Evolutionary conservation across 495 filamentous ascomycete species (phyloP), one percentile per base, ranked within the genome.

Genomic region (Thermochaetoides thermophila): DNA sequence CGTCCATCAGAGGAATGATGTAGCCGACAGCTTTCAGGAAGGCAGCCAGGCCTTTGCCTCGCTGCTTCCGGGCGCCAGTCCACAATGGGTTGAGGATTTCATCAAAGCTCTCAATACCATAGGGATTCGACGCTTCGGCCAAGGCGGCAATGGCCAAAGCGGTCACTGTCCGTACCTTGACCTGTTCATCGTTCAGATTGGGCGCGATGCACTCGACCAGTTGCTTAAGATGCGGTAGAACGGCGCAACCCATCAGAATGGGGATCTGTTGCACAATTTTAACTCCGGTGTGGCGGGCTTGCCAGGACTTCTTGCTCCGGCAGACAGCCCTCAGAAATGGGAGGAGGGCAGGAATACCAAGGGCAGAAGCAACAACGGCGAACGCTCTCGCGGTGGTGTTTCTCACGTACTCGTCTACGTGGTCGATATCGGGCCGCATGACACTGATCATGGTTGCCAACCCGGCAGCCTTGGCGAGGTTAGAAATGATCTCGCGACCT

Each of bases 231-330:
- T 99, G 87, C 21, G 89, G 91, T 17, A 99, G 66, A 40, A 96
- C 85, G 18, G 91, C 91, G 51, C 89, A 96, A 20, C 91, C 91
- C 86, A 99, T 95, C 10, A 96, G 60, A 48, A 99, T 99, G n/a
- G 91, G 86, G 45, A 99, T 95, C 56, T 99, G 91, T 49, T 99
- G 91, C 17, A 96, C 78, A 44, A 99, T 95, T 64, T 96, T 96
- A 30, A 96, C 91, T 56, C 91, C 91, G n/a, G 91, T 99, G 53
- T 99, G 91, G 39, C 91, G 67, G 34, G 91, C 91, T 52, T 96
- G 84, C 91, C 91, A 99, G 25, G 89, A 96, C 53, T 95, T 96
- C 57, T 96, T 96, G 60, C 84, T 92, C 45, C 84, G 74, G 51
- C 87, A 96, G 9, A 96, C 89, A 31, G 91, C 91, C 40, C 84